phyloP scores from a whole-genome alignment of 768 basidiomycete species.

The Leccinum subtestaceum region DNA sequence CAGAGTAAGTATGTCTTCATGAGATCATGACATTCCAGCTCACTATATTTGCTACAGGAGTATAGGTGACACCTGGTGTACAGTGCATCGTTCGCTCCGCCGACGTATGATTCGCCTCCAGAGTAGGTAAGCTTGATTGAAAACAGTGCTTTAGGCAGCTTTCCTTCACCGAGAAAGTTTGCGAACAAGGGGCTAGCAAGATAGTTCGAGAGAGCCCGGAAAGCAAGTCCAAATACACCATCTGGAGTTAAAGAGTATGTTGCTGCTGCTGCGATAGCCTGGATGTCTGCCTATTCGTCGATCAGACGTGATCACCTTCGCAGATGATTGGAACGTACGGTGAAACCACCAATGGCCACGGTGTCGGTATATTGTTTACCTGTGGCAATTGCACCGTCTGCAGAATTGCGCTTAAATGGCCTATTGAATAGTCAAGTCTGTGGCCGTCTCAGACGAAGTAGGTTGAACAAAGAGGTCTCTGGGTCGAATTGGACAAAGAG shows the following conservation, averaged over 20 bases:
- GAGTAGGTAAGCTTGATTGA: slow-evolving; percentile 9
- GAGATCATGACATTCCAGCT: neutral
- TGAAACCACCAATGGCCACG: slow-evolving; percentile 4
- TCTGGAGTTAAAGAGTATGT: slow-evolving; percentile 10
- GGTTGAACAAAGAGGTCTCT: slow-evolving; percentile 22
- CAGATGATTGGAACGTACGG: neutral
- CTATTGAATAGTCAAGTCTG: slow-evolving; percentile 10
- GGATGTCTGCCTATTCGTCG: slow-evolving; percentile 4
- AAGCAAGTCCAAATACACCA: slow-evolving; percentile 32
- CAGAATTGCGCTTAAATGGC: slow-evolving; percentile 30
- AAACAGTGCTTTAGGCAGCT: slow-evolving; percentile 26
- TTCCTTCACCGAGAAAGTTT: slow-evolving; percentile 19
- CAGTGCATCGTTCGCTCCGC: slow-evolving; percentile 38
- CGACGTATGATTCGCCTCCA: slow-evolving; percentile 38
- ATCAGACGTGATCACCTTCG: neutral
- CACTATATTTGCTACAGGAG: slow-evolving; percentile 24
- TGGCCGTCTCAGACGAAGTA: slow-evolving; percentile 25
- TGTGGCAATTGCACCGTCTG: slow-evolving; percentile 31
- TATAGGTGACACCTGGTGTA: slow-evolving; percentile 40
- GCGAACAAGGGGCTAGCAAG: slow-evolving; percentile 28
- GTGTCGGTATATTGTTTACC: slow-evolving; percentile 40
- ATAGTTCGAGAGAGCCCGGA: slow-evolving; percentile 24
- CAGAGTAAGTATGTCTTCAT: neutral
- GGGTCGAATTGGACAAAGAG: neutral
- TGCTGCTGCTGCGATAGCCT: slow-evolving; percentile 12